Percentiles rank a stretch among this genome's conserved stretches.
Conservation (phyloP, 345 rosid genomes). For the Moringa oleifera region DNA sequence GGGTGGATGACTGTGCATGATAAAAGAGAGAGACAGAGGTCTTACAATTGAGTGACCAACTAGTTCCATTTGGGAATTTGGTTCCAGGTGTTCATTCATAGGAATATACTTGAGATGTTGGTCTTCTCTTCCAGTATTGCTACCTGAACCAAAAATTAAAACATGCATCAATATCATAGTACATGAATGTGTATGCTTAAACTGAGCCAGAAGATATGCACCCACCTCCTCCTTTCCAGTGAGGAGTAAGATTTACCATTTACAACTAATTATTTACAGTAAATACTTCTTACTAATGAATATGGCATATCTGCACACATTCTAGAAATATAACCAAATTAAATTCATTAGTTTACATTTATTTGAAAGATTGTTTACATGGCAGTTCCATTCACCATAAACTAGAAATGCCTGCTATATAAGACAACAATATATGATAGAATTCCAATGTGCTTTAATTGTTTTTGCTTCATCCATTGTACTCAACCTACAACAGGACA, state of each 20-base stretch:
- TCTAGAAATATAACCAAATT: too few species aligned
- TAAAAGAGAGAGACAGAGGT: conserved; percentile 7
- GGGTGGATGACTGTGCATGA: background rate
- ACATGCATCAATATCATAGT: conserved; percentile 10
- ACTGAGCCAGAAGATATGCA: background rate
- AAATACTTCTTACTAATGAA: too few species aligned
- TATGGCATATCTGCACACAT: background rate
- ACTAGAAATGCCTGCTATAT: background rate
- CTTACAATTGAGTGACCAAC: conserved; percentile 71
- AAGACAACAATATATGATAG: background rate
- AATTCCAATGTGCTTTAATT: background rate
- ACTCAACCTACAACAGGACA: too few species aligned
- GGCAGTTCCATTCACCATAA: background rate
- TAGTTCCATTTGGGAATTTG: conserved; percentile 49
- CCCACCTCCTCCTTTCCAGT: background rate
- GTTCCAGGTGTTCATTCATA: conserved; percentile 31
- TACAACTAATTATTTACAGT: background rate
- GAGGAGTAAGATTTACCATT: background rate
- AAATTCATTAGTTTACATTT: too few species aligned
- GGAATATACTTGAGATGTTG: conserved; percentile 22
- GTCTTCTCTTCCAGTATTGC: conserved; percentile 25
- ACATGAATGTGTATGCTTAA: background rate
- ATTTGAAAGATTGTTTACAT: background rate
- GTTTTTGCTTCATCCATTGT: background rate
- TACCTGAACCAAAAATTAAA: conserved; percentile 29